These are phyloP conservation scores for Avena insularis DNA, from an alignment of 176 grass and related monocot genomes.

Conservation along the genomic window DNA sequence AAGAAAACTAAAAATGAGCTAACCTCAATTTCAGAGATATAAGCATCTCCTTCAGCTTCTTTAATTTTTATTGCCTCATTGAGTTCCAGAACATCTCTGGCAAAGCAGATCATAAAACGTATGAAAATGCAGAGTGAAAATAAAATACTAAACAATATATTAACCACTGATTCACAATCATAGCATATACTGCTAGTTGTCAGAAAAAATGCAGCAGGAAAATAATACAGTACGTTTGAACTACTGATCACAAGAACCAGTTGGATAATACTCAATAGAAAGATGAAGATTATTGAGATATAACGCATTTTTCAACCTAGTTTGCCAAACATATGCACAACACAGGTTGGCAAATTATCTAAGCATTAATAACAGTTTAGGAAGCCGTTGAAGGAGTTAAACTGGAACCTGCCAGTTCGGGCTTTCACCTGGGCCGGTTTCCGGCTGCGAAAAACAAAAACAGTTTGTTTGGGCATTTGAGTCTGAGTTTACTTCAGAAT, in stretches of 20 bases:
- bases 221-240: constrained; percentile 12
- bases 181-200: constrained; percentile 21
- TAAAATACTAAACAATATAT: constrained; percentile 29
- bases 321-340: neutral
- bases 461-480: constrained; percentile 20
- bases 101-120: constrained; percentile 38
- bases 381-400: neutral
- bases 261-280: constrained; percentile 30
- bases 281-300: neutral
- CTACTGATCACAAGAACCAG: constrained; percentile 18
- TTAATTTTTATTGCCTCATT: constrained; percentile 90
- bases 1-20: constrained; percentile 3
- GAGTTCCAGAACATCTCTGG: constrained; percentile 81
- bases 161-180: constrained; percentile 27
- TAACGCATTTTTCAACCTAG: constrained; percentile 31
- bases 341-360: neutral
- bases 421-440: neutral
- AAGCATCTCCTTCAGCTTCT: constrained; percentile 82
- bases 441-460: neutral
- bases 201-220: neutral
- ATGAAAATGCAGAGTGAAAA: constrained; percentile 11
- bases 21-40: constrained; percentile 98
- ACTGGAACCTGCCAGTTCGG: neutral
- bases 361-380: neutral
- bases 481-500: constrained; percentile 14